phyloP scores from a whole-genome alignment of 768 basidiomycete species.

The Lentinula detonsa region DNA sequence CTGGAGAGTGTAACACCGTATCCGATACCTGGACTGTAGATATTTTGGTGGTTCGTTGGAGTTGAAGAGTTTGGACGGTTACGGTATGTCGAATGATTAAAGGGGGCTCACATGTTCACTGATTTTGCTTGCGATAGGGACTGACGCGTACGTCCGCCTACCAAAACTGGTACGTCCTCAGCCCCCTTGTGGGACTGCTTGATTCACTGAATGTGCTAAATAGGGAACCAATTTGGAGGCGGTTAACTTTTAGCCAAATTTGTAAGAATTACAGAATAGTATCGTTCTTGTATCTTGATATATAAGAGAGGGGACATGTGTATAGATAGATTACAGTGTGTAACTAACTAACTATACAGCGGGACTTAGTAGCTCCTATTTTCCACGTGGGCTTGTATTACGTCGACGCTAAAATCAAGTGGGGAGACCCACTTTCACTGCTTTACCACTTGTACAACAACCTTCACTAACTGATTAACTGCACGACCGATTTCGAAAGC shows the following conservation, averaged over 20 bases:
- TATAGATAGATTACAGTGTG: too few relatives aligned
- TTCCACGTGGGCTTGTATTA: neutral
- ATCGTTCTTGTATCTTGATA: too few relatives aligned
- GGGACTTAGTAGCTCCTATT: neutral
- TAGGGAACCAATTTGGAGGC: constrained; percentile 85
- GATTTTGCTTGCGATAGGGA: constrained; percentile 38
- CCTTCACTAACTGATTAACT: neutral
- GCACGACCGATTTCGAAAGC: neutral
- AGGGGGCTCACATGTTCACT: neutral
- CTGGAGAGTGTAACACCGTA: neutral
- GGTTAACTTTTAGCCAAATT: constrained; percentile 47
- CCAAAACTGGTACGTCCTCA: constrained; percentile 63
- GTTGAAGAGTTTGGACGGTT: constrained; percentile 74
- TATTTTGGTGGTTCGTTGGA: constrained; percentile 83
- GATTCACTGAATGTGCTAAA: neutral
- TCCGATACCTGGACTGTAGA: constrained; percentile 26
- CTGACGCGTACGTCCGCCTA: constrained; percentile 75
- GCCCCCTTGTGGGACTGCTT: neutral
- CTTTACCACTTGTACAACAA: constrained; percentile 1
- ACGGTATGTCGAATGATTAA: constrained; percentile 48
- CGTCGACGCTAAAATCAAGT: neutral
- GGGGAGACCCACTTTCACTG: neutral
- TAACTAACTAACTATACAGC: neutral
- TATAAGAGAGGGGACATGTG: too few relatives aligned
- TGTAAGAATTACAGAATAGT: too few relatives aligned